Evolutionary conservation across 306 rosid genomes (phyloP).

Genomic region (Ochetophila trinervis): DNA sequence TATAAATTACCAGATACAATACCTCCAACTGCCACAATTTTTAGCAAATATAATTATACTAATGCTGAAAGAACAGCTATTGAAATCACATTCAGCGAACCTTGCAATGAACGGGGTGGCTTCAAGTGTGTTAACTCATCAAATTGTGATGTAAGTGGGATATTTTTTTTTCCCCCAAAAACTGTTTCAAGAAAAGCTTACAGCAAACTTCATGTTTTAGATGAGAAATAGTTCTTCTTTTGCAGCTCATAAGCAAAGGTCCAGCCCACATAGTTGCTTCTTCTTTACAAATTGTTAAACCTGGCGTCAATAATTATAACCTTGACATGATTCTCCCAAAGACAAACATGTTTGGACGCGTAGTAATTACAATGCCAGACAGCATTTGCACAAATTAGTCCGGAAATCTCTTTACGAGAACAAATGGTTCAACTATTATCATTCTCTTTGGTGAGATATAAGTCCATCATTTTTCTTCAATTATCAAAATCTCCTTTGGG

Average conservation of each 20-base stretch:
- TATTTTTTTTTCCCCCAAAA: conserved; percentile 7
- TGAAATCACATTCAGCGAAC: conserved; percentile 52
- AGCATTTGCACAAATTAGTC: conserved; percentile 52
- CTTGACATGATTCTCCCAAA: conserved; percentile 42
- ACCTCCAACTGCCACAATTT: conserved; percentile 57
- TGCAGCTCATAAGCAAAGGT: conserved; percentile 47
- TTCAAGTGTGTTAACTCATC: conserved; percentile 54
- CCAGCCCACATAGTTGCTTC: conserved; percentile 40
- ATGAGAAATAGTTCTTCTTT: conserved; percentile 5
- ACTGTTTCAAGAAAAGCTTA: background rate
- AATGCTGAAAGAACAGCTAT: conserved; percentile 39
- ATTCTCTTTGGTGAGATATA: conserved; percentile 50
- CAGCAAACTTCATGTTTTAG: background rate
- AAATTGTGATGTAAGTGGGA: conserved; percentile 55
- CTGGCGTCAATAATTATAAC: conserved; percentile 36
- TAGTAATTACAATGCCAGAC: conserved; percentile 38
- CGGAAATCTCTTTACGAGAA: conserved; percentile 47
- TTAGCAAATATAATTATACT: conserved; percentile 37
- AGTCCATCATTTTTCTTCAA: background rate
- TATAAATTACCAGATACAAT: conserved; percentile 43
- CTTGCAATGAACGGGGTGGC: conserved; percentile 53
- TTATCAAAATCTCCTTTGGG: conserved; percentile 2
- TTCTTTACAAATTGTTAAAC: conserved; percentile 40
- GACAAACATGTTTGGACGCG: conserved; percentile 32
- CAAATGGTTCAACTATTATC: conserved; percentile 45